These are phyloP conservation scores for Backusella morwellensis DNA, from an alignment of 192 early-diverging fungal genomes.

Conservation along the genomic window DNA sequence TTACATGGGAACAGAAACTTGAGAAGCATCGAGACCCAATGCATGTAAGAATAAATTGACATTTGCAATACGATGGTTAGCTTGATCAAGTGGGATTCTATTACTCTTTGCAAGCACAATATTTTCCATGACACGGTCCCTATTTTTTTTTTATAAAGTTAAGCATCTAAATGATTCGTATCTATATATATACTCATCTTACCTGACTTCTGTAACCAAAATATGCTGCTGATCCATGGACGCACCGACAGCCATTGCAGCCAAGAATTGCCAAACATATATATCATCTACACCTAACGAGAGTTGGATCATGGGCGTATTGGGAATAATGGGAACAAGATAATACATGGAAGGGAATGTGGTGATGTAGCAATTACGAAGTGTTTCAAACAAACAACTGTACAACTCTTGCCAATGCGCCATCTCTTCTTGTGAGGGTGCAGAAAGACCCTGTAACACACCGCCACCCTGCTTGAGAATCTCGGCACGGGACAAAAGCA, in stretches of 20 bases:
- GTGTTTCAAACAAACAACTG: conserved; percentile 71
- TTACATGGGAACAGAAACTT: conserved; percentile 53
- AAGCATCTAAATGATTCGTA: background rate
- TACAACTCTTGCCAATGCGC: conserved; percentile 80
- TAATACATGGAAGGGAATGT: conserved; percentile 65
- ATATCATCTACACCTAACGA: conserved; percentile 68
- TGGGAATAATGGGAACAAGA: conserved; percentile 38
- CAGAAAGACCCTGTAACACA: conserved; percentile 43
- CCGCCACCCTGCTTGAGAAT: conserved; percentile 76
- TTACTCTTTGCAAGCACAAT: conserved; percentile 62
- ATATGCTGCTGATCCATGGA: conserved; percentile 93
- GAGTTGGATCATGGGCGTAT: conserved; percentile 30
- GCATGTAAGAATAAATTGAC: conserved; percentile 97
- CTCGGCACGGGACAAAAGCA: conserved; percentile 88
- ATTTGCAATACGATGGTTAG: conserved; percentile 69
- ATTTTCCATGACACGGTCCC: conserved; percentile 82
- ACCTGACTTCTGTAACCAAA: conserved; percentile 88
- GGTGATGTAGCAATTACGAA: conserved; percentile 71
- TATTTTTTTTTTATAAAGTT: conserved; percentile 21
- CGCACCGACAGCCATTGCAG: conserved; percentile 92
- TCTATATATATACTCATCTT: conserved; percentile 15
- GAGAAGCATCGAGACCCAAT: conserved; percentile 86
- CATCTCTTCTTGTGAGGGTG: conserved; percentile 50
- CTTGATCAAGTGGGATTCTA: conserved; percentile 55
- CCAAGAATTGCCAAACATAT: conserved; percentile 98